Base-by-base conservation (phyloP, 2,329 filamentous ascomycete genomes). In the Fusarium xylarioides region DNA sequence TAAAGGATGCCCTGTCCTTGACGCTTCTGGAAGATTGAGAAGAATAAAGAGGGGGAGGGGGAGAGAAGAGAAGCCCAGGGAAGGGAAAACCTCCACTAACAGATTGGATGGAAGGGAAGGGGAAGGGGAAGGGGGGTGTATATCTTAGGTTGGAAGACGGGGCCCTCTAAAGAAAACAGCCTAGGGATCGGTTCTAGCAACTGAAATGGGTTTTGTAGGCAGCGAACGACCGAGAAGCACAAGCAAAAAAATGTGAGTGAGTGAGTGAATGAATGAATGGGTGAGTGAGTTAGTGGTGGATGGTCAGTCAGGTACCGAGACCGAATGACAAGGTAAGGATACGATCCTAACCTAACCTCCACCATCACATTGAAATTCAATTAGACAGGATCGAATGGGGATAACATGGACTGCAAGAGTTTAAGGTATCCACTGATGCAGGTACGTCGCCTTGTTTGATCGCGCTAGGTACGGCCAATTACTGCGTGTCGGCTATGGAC, bases 371-470 rank as follows among this genome's bases (percentile, higher is more conserved):
- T 49, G 42, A 34, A 50, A n/a, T 57, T 49, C 32, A 47, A 37
- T 57, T 40, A 38, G 34, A 54, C 50, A 52, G 50, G 34, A 54
- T 54, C 50, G 38, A 46, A 56, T 47, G 37, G 37, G 32, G 32
- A 57, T 57, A 49, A 28, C 44, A 52, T 50, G 28, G 28, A 50
- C 49, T 26, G 32, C 18, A 61, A 67, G 68, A 54, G 66, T 30
- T 40, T 30, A 57, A 69, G 56, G 73, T 77, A 75, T 63, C 75
- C 72, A 77, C 76, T 65, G 64, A 72, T 57, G 73, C 76, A 72
- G 70, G 76, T 76, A 74, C 74, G 66, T 76, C 57, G 57, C 65
- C 58, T 75, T 76, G 63, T 77, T 72, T 77, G 74, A 76, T 77
- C 57, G 70, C 69, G 72, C 70, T 76, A 54, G 50, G 34, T 40